Evolutionary conservation across 345 rosid species (phyloP).

Genomic region (Salix koriyanagi): DNA sequence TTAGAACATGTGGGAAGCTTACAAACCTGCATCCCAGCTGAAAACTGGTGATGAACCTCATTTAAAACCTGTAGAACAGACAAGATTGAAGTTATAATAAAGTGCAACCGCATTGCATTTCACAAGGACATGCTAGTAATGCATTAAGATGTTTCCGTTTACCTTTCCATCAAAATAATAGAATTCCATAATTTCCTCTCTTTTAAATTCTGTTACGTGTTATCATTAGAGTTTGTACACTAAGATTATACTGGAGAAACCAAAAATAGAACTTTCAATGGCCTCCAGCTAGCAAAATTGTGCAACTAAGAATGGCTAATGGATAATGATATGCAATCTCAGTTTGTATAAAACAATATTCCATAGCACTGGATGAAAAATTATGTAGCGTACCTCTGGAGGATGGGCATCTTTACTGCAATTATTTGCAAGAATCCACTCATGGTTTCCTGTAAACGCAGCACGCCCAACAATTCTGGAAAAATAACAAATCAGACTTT

Average conservation of each 20-base stretch:
- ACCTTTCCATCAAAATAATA: not conserved
- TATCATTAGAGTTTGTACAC: not conserved
- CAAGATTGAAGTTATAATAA: conserved; percentile 10
- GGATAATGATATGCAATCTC: not conserved
- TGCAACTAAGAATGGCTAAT: not conserved
- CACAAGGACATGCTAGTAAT: not conserved
- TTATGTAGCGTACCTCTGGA: conserved; percentile 49
- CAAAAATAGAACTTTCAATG: not conserved
- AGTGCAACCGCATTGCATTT: not conserved
- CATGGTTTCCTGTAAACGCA: conserved; percentile 82
- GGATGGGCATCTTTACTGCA: conserved; percentile 52
- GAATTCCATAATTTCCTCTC: not conserved
- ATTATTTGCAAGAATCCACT: conserved; percentile 71
- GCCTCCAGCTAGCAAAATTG: not conserved
- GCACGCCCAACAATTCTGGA: conserved; percentile 80
- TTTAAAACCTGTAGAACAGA: conserved; percentile 50
- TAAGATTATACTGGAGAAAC: not conserved
- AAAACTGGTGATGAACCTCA: conserved; percentile 75
- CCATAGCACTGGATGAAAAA: not conserved
- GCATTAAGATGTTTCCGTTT: not conserved
- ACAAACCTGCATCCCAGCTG: conserved; percentile 87
- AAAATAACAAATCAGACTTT: conserved; percentile 12
- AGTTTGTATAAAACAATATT: not conserved
- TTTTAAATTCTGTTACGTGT: not conserved
- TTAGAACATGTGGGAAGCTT: conserved; percentile 9